Conservation (phyloP, 148 eudicot species). For the Heliosperma pusillum region DNA sequence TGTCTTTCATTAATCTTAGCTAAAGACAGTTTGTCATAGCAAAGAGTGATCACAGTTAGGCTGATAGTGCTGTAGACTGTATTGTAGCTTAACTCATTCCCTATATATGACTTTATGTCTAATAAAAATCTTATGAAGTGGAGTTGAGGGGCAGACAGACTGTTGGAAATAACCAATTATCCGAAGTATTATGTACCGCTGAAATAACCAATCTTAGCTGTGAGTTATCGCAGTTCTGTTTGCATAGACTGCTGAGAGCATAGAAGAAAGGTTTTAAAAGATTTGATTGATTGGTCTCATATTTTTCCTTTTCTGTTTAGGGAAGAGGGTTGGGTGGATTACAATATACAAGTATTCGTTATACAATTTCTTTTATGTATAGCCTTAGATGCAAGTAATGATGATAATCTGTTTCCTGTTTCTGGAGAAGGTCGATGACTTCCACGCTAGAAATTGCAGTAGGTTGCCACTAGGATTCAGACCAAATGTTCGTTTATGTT, state of each 20-base stretch:
- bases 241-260: not conserved
- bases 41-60: not conserved
- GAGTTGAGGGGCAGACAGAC: not conserved
- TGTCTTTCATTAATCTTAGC: not conserved
- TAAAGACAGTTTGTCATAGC: not conserved
- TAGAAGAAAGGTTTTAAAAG: not conserved
- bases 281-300: not conserved
- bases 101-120: not conserved
- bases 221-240: not conserved
- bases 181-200: not conserved
- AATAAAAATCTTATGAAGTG: too few species aligned
- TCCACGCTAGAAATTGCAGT: not conserved
- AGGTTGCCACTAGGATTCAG: not conserved
- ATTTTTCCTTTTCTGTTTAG: not conserved
- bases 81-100: not conserved
- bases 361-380: not conserved
- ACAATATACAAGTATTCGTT: not conserved
- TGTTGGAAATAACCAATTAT: not conserved
- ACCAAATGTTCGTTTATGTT: not conserved
- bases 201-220: not conserved
- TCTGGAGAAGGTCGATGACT: not conserved
- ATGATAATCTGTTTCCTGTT: not conserved
- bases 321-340: not conserved
- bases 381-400: not conserved
- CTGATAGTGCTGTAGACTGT: not conserved